phyloP scores from a whole-genome alignment of 2,329 filamentous ascomycete genomes.

The Tolypocladium album region DNA sequence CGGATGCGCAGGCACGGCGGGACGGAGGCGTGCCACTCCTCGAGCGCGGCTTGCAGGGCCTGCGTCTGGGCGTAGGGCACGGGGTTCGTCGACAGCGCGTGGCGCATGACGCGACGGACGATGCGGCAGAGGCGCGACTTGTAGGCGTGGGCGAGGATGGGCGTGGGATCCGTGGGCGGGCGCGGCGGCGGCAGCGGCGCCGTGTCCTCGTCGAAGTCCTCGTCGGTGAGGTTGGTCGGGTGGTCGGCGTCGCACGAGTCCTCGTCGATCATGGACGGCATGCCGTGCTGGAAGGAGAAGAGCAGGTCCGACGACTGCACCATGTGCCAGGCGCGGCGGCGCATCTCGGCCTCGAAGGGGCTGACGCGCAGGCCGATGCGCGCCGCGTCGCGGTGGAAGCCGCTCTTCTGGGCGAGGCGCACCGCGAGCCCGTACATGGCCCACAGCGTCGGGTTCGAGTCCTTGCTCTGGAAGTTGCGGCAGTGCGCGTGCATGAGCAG shows the following conservation, averaged over 20 bases:
- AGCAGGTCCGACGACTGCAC: constrained; percentile 35
- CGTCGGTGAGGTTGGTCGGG: constrained; percentile 35
- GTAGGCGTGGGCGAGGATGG: constrained; percentile 29
- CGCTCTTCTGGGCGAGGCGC: constrained; percentile 39
- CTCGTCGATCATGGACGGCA: constrained; percentile 38
- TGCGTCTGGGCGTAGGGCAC: constrained; percentile 22
- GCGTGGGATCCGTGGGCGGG: constrained; percentile 30
- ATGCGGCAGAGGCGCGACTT: constrained; percentile 33
- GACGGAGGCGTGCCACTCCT: constrained; percentile 22
- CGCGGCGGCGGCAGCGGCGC: constrained; percentile 30
- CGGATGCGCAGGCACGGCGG: constrained; percentile 29
- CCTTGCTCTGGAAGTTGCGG: constrained; percentile 27
- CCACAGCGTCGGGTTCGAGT: constrained; percentile 34
- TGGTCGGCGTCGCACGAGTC: constrained; percentile 33
- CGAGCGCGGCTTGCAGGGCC: constrained; percentile 28
- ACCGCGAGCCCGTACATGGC: constrained; percentile 33
- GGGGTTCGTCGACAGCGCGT: constrained; percentile 25
- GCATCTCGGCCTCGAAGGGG: constrained; percentile 40
- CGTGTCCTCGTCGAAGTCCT: constrained; percentile 39
- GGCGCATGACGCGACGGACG: constrained; percentile 30
- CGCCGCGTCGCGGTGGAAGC: constrained; percentile 38
- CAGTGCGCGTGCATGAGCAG: constrained; percentile 33
- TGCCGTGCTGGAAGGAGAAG: constrained; percentile 40
- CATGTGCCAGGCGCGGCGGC: constrained; percentile 36
- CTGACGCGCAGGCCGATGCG: constrained; percentile 28